Percentiles rank a stretch among this genome's conserved stretches.
These are phyloP conservation scores for Nitzschia sp. DNA, from an alignment of 108 stramenopile species.

Conservation along the genomic window DNA sequence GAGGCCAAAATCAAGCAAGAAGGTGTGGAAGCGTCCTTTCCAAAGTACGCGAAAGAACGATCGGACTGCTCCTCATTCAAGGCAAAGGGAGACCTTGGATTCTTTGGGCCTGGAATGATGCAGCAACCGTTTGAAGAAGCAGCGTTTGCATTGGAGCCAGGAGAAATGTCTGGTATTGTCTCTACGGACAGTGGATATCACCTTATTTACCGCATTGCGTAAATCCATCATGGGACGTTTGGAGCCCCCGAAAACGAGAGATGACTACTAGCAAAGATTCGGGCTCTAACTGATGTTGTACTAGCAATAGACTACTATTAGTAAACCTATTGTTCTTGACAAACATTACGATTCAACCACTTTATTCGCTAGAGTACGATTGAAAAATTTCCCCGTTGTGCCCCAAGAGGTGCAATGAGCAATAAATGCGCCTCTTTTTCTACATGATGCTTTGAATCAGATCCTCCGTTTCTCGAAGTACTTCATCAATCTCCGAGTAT, in stretches of 20 bases:
- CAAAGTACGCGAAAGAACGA: slow-evolving; percentile 72
- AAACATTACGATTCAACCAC: too few species aligned
- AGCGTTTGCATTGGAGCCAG: slow-evolving; percentile 80
- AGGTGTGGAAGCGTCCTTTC: slow-evolving; percentile 68
- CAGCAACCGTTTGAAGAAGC: slow-evolving; percentile 95
- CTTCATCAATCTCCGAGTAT: slow-evolving; percentile 38
- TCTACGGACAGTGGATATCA: slow-evolving; percentile 95
- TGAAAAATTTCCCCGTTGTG: too few species aligned
- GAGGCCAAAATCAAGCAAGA: slow-evolving; percentile 62
- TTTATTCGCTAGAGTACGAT: too few species aligned
- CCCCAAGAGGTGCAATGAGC: too few species aligned
- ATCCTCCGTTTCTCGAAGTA: slow-evolving; percentile 39
- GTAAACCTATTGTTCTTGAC: too few species aligned
- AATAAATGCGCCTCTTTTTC: too few species aligned
- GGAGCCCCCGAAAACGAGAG: not conserved
- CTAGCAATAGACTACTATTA: too few species aligned
- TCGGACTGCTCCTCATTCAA: slow-evolving; percentile 81
- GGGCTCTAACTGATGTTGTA: too few species aligned
- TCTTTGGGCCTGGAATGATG: slow-evolving; percentile 89
- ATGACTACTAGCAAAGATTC: not conserved
- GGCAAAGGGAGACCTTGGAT: slow-evolving; percentile 85
- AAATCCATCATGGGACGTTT: slow-evolving; percentile 8
- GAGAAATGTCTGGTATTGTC: slow-evolving; percentile 90
- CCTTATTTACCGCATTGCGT: slow-evolving; percentile 92
- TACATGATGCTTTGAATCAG: slow-evolving; percentile 34